Evolutionary conservation across 768 basidiomycete genomes (phyloP), one percentile per base, ranked within the genome.

Genomic region (Tephrocybe sp.): DNA sequence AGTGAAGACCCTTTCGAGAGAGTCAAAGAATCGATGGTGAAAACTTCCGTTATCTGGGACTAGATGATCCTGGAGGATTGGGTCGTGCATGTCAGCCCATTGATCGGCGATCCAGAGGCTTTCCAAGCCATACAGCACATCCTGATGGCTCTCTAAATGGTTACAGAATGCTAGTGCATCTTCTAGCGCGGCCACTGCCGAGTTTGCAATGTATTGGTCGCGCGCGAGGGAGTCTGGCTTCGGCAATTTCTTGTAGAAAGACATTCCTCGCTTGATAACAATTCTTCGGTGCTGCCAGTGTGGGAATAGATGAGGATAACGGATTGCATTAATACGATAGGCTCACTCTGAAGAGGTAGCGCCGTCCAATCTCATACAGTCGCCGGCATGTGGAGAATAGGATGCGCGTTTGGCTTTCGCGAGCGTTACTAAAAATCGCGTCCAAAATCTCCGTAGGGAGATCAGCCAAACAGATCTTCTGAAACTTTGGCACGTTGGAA

Each of bases 371-470:
- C n/a, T 40, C 43, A 16, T 41, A 36, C n/a, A 51, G 39, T 12
- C 18, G 4, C 5, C 37, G 25, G 24, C 50, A 45, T 7, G 44
- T 45, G 5, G 21, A 22, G 4, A 37, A 51, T 7, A 51, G 38
- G 4, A 23, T 18, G 9, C 44, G 44, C 10, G 43, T 31, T 16
- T n/a, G 33, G 23, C 15, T 12, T 9, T 7, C n/a, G 10, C 11
- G 3, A n/a, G 29, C 30, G 16, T 24, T 29, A 9, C 24, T 5
- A 16, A 45, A 41, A 8, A 51, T 12, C 4, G 9, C n/a, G 18
- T 45, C 44, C 3, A 51, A 42, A 16, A 50, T 2, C 27, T 50
- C 49, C 1, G n/a, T 3, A 15, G 43, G 50, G 15, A 51, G 22
- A 51, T 51, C 29, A 13, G 23, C 12, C 2, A 51, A 13, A 27